Percentiles rank a stretch among this genome's conserved stretches.
Conservation (phyloP, 2,329 filamentous ascomycete species). For the Graphiopsis chlorocephala region DNA sequence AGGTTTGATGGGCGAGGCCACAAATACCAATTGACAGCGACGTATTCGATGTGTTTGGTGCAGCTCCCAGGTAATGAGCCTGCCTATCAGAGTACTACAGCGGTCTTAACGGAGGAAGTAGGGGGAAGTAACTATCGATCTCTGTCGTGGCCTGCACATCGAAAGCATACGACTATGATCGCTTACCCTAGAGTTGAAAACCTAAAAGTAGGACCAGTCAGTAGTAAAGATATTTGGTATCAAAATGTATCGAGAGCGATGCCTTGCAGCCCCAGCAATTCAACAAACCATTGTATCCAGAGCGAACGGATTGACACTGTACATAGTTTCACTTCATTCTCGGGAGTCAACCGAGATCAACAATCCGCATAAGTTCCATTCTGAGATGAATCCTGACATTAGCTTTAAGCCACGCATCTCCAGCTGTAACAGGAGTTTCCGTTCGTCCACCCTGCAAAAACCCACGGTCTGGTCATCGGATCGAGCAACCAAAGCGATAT, state of each 20-base stretch:
- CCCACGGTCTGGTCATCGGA: no score
- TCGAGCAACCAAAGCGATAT: no score
- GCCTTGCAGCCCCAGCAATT: background rate
- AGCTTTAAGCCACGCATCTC: background rate
- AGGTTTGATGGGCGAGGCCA: background rate
- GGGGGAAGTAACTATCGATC: background rate
- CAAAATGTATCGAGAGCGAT: background rate
- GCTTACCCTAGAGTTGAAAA: background rate
- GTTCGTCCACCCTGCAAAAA: background rate
- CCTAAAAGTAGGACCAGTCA: background rate
- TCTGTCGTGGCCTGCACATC: background rate
- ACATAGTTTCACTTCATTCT: background rate
- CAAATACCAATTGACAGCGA: background rate
- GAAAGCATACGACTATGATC: background rate
- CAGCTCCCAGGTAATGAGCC: background rate
- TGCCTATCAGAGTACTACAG: background rate
- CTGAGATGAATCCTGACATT: background rate
- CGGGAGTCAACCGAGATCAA: background rate
- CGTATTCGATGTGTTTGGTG: background rate
- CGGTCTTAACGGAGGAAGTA: background rate
- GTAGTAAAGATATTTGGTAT: no score
- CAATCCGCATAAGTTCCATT: background rate
- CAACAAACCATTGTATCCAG: background rate
- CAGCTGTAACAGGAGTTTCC: background rate
- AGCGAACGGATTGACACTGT: background rate